Percentiles rank a stretch among this genome's conserved stretches.
phyloP scores from a whole-genome alignment of 1,284 basidiomycete genomes.

The Malassezia nana region DNA sequence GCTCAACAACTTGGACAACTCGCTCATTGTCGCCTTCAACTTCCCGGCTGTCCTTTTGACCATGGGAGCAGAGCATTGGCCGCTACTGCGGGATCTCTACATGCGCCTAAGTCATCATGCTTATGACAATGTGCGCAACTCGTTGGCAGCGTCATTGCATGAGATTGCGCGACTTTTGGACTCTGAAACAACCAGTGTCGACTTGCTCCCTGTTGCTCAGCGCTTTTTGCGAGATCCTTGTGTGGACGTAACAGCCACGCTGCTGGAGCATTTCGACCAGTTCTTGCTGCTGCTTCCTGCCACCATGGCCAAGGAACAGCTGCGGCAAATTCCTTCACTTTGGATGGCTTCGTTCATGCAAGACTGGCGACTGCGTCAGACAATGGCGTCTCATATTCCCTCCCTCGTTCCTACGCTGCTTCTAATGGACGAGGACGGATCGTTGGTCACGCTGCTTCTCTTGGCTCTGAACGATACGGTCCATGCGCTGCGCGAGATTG shows the following conservation, averaged over 20 bases:
- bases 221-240: conserved; percentile 58
- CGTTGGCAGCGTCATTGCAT: conserved; percentile 75
- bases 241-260: conserved; percentile 55
- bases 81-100: conserved; percentile 64
- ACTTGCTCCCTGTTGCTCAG: conserved; percentile 58
- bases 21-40: conserved; percentile 84
- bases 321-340: conserved; percentile 55
- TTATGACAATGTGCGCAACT: conserved; percentile 58
- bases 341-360: conserved; percentile 60
- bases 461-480: conserved; percentile 67
- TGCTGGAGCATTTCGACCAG: conserved; percentile 50
- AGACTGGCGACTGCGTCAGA: conserved; percentile 76
- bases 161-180: conserved; percentile 80
- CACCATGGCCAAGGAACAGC: conserved; percentile 54
- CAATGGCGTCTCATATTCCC: conserved; percentile 57
- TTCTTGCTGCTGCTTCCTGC: conserved; percentile 55
- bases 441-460: conserved; percentile 53
- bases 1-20: conserved; percentile 58
- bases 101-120: conserved; percentile 56
- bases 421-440: conserved; percentile 45
- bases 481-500: conserved; percentile 71
- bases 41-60: conserved; percentile 83
- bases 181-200: conserved; percentile 58
- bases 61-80: conserved; percentile 66
- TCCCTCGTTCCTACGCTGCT: conserved; percentile 51